These are phyloP conservation scores for Herpetospermum pedunculosum DNA, from an alignment of 306 rosid genomes.

Conservation along the genomic window DNA sequence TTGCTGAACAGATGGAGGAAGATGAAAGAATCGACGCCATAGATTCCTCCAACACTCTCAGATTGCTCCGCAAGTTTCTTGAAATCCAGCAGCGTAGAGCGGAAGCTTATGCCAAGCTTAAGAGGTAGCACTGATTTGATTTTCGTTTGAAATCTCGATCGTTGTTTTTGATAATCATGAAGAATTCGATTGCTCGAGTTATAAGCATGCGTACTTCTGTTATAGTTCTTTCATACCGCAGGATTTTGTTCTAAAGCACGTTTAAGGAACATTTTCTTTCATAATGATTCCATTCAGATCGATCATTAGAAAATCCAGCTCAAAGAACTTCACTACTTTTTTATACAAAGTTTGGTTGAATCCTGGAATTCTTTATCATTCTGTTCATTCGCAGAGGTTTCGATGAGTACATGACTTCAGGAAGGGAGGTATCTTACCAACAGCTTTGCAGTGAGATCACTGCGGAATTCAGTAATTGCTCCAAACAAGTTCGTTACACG, in stretches of 20 bases:
- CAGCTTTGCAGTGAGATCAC: constrained; percentile 76
- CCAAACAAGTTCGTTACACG: constrained; percentile 39
- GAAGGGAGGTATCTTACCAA: constrained; percentile 57
- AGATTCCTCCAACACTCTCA: constrained; percentile 17
- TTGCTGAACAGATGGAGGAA: constrained; percentile 29
- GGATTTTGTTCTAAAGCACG: not conserved
- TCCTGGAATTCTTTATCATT: not conserved
- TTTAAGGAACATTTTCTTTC: not conserved
- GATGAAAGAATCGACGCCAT: not conserved
- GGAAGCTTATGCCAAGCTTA: constrained; percentile 62
- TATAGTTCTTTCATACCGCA: not conserved
- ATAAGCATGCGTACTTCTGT: not conserved
- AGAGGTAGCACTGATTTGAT: constrained; percentile 22
- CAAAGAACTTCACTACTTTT: not conserved
- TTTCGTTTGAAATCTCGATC: not conserved
- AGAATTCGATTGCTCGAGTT: not conserved
- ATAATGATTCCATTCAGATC: not conserved
- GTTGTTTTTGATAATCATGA: not conserved
- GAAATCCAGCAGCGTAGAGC: constrained; percentile 68
- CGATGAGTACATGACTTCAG: constrained; percentile 48
- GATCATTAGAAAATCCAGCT: not conserved
- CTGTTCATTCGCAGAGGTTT: constrained; percentile 47
- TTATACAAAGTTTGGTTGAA: not conserved
- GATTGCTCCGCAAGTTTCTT: constrained; percentile 51
- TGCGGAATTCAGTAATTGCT: constrained; percentile 69